phyloP scores from a whole-genome alignment of 2,329 filamentous ascomycete genomes.

The Fusarium sublunatum region DNA sequence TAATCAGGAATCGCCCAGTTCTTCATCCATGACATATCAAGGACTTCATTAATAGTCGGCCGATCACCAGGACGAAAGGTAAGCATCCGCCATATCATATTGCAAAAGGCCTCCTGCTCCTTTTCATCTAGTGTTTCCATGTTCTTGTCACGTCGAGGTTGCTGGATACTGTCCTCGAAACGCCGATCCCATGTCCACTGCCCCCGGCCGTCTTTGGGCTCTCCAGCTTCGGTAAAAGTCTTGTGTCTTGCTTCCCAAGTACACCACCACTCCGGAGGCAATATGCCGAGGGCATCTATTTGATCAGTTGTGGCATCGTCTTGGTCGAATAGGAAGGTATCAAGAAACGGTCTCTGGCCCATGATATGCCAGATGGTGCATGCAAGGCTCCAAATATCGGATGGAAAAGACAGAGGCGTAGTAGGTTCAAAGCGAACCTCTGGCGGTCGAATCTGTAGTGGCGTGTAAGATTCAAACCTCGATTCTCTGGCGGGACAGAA shows the following conservation, averaged over 20 bases:
- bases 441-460: slow-evolving; percentile 47
- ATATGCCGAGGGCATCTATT: too few species aligned
- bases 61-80: slow-evolving; percentile 6
- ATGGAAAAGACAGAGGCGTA: slow-evolving; percentile 48
- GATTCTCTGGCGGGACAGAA: slow-evolving; percentile 44
- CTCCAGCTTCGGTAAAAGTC: too few species aligned
- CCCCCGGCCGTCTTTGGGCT: too few species aligned
- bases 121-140: slow-evolving; percentile 2
- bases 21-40: slow-evolving; percentile 10
- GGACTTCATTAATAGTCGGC: slow-evolving; percentile 12
- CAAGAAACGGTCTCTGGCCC: too few species aligned
- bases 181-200: not conserved
- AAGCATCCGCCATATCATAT: slow-evolving; percentile 25
- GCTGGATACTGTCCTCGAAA: slow-evolving; percentile 13
- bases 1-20: slow-evolving; percentile 9
- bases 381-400: slow-evolving; percentile 56
- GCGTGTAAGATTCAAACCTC: slow-evolving; percentile 45
- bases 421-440: slow-evolving; percentile 51
- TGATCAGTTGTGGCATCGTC: too few species aligned
- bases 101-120: slow-evolving; percentile 5
- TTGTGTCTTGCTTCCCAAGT: too few species aligned
- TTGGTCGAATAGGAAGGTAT: too few species aligned
- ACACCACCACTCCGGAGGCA: too few species aligned
- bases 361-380: slow-evolving; percentile 53
- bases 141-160: not conserved